These are phyloP conservation scores for Rhizopus sp. DNA, from an alignment of 371 early-diverging fungal genomes.

Conservation along the genomic window DNA sequence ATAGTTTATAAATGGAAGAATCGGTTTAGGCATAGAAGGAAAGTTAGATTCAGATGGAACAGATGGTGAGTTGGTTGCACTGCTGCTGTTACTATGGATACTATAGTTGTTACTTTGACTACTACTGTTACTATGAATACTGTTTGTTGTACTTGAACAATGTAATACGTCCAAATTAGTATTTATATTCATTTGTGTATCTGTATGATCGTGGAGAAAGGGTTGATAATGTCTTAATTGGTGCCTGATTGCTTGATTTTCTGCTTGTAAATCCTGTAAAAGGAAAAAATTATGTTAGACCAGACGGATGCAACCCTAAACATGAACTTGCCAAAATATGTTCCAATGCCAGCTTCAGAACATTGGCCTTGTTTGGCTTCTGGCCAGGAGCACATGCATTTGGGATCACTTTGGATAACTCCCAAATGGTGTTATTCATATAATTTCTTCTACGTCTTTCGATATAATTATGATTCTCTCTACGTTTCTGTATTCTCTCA, in stretches of 20 bases:
- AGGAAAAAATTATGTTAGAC: not conserved
- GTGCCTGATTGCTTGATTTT: conserved; percentile 10
- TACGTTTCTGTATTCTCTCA: conserved; percentile 72
- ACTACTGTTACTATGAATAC: too few relatives aligned
- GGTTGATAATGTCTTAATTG: not conserved
- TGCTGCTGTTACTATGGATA: too few relatives aligned
- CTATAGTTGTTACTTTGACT: too few relatives aligned
- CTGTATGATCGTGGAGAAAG: not conserved
- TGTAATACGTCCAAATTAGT: not conserved
- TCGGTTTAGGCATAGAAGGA: too few relatives aligned
- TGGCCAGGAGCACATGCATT: conserved; percentile 55
- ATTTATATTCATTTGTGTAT: not conserved
- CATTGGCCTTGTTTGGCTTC: conserved; percentile 66
- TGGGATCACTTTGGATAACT: conserved; percentile 60
- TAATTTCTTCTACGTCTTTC: conserved; percentile 77
- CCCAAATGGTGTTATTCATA: conserved; percentile 69
- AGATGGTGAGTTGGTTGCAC: too few relatives aligned
- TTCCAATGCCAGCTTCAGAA: conserved; percentile 59
- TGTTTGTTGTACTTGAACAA: too few relatives aligned
- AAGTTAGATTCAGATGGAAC: too few relatives aligned
- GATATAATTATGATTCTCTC: conserved; percentile 80
- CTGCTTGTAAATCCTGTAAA: conserved; percentile 9
- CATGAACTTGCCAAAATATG: conserved; percentile 39
- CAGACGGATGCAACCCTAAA: not conserved
- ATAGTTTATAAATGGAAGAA: too few relatives aligned